Base-by-base conservation (phyloP, 73 alveolate species). In the Paramecium bursaria region DNA sequence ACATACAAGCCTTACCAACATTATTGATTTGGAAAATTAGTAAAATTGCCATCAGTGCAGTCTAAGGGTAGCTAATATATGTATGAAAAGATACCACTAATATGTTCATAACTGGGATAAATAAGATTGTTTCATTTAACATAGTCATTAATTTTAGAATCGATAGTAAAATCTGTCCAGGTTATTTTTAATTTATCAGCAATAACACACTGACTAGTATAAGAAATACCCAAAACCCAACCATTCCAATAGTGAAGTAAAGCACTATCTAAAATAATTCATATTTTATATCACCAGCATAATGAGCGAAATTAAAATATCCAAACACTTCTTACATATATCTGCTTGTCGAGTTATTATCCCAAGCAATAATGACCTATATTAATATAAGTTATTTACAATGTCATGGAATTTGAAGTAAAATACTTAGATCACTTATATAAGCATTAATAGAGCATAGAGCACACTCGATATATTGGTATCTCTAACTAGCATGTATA, bases 231-330 rank as follows among this genome's bases (percentile, higher is more conserved):
- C 55, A 67, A 7, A 67, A 39, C 33, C 53, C 14, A 21, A 67
- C 1, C 30, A 67, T 21, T 15, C 60, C 55, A 67, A 67, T 42
- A 14, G 55, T 15, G 14, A 27, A 35, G 27, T 67, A 67, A 42
- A 67, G 17, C 23, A 42, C 6, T 5, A 67, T 35, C 44, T 67
- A 31, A 15, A 42, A 25, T 14, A 47, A 33, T 21, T 11, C 21
- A 42, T 33, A 67, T 15, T 67, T 42, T 47, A 15, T 21, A 42
- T 67, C 27, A 26, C 33, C 17, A 15, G 44, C 9, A 35, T 33
- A 67, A 67, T 67, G 82, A 67, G 82, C 44, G 27, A 67, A 67
- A 42, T 67, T 67, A 17, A 67, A 67, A 35, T 31, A 35, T 67
- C 82, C 82, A 67, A 67, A 67, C 7, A 67, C 33, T 0, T 17